Conservation (phyloP, 148 eudicot genomes). For the Suaeda aralocaspica region DNA sequence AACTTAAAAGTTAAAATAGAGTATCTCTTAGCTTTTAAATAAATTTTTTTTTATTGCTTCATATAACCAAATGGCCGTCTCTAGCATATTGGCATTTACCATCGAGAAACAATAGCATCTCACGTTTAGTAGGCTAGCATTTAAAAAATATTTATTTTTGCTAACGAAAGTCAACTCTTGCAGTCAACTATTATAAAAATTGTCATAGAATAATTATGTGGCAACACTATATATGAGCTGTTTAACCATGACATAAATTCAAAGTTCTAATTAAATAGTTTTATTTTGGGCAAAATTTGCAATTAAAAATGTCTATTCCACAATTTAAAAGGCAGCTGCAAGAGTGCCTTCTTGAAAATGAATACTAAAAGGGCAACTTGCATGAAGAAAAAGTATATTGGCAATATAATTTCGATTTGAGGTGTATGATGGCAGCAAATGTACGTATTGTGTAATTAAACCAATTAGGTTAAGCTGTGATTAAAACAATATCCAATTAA, state of each 20-base stretch:
- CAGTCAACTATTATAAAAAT: conserved; percentile 7
- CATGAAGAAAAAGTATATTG: conserved; percentile 13
- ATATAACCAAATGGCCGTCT: neutral
- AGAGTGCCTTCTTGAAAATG: neutral
- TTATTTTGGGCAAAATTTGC: neutral
- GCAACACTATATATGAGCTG: conserved; percentile 8
- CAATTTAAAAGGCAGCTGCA: conserved; percentile 2
- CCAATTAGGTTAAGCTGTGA: no score
- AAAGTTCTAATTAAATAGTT: neutral
- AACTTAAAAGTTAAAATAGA: no score
- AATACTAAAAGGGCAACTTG: neutral
- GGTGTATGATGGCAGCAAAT: no score
- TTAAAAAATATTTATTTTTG: neutral
- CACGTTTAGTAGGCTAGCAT: neutral
- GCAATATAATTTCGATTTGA: no score
- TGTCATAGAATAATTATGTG: neutral
- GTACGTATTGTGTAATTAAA: no score
- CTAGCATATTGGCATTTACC: neutral
- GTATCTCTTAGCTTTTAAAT: no score
- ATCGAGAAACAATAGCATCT: neutral
- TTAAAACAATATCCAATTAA: no score
- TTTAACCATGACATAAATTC: conserved; percentile 3
- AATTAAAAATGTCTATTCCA: conserved; percentile 12
- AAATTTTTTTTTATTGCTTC: no score
- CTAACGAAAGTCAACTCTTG: neutral